phyloP scores from a whole-genome alignment of 345 rosid genomes.

The Lumnitzera littorea region DNA sequence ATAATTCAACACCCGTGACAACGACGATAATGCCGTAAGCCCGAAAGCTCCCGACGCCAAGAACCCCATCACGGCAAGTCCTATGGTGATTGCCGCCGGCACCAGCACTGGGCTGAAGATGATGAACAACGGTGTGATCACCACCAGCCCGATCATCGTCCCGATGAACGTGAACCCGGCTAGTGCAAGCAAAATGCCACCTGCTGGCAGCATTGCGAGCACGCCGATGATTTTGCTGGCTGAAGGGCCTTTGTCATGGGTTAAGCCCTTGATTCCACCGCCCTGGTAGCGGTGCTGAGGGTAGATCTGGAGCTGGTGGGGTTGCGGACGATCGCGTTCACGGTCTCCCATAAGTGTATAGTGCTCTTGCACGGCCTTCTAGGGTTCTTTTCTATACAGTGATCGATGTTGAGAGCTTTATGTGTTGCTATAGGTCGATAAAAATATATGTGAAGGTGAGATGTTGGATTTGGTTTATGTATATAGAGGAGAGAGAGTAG shows the following conservation, averaged over 20 bases:
- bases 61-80: constrained; percentile 52
- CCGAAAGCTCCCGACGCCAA: constrained; percentile 65
- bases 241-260: constrained; percentile 40
- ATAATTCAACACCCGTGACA: constrained; percentile 45
- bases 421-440: background rate
- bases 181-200: constrained; percentile 55
- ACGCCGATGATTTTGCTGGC: constrained; percentile 47
- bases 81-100: constrained; percentile 52
- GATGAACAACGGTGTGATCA: constrained; percentile 56
- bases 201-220: constrained; percentile 40
- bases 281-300: constrained; percentile 35
- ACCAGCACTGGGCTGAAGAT: constrained; percentile 77
- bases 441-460: background rate
- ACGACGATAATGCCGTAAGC: constrained; percentile 56
- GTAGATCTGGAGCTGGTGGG: constrained; percentile 59
- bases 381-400: too few relatives aligned
- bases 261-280: constrained; percentile 15
- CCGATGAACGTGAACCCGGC: constrained; percentile 61
- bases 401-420: background rate
- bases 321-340: constrained; percentile 20
- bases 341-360: constrained; percentile 35
- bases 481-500: background rate
- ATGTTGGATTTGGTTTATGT: background rate
- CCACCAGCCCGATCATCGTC: constrained; percentile 49
- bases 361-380: background rate